Evolutionary conservation across 345 rosid genomes (phyloP), one percentile per base, ranked within the genome.

Genomic region (Acer campestre): DNA sequence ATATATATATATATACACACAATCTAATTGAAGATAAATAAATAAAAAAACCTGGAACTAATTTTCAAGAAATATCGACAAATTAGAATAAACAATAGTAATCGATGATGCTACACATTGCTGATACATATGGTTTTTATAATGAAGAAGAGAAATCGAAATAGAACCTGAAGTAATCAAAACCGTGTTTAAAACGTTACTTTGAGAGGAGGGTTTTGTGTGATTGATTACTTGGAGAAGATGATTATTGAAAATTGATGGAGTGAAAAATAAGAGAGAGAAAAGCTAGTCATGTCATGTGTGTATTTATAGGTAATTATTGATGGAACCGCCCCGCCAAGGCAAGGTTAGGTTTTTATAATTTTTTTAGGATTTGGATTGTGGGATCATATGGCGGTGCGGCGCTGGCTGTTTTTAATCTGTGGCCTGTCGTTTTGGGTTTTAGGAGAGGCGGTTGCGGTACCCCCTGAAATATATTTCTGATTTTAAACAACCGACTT

Each of bases 341-440:
- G 31, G 31, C 31, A 59, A 56, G 10, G 61, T 4, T 55, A n/a
- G 61, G 61, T 56, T 56, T 3, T 11, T 22, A 0, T 14, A 2
- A 3, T 38, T 53, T 44, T 76, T 68, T 62, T 53, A 38, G 8
- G 42, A 51, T n/a, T 38, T 6, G 7, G 9, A 4, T 40, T 40
- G 6, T 40, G 7, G 0, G 44, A 29, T 29, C 31, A 35, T 35
- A 35, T 4, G 81, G 79, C 78, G 78, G 78, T 72, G 71, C 75
- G 74, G 79, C 84, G 79, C 84, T 71, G 69, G 4, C 67, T 8
- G 81, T 66, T 78, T 78, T 51, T 35, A 29, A 29, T 29, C 6
- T 4, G 0, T 8, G 2, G 80, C 74, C 78, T 29, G 35, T 62
- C 63, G 78, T 77, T 77, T 74, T 20, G 70, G 77, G 23, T 1